phyloP scores from a whole-genome alignment of 1,284 basidiomycete species.

The Ustilago xerochloae region DNA sequence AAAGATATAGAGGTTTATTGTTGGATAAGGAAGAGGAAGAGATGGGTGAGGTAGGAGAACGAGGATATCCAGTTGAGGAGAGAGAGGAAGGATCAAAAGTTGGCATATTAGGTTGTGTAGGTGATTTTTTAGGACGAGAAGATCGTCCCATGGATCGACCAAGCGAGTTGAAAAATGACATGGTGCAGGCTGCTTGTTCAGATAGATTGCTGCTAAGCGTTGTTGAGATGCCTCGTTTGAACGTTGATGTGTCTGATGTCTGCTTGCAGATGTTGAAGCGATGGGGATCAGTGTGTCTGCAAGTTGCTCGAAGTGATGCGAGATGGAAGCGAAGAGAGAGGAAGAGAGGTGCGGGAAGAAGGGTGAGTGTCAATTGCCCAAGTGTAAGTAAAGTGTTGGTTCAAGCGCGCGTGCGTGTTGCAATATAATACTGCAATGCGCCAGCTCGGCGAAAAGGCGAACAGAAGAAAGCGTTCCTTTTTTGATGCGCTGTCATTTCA shows the following conservation, averaged over 20 bases:
- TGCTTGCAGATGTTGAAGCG: too few species aligned
- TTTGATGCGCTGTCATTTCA: slow-evolving; percentile 13
- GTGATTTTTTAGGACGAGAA: slow-evolving; percentile 58
- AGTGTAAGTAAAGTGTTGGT: not conserved
- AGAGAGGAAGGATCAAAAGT: slow-evolving; percentile 42
- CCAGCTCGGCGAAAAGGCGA: not conserved
- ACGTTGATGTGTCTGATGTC: too few species aligned
- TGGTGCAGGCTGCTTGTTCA: slow-evolving; percentile 3
- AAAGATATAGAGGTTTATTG: slow-evolving; percentile 66
- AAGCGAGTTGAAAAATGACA: slow-evolving; percentile 64
- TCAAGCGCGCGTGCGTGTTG: too few species aligned
- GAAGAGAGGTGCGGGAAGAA: too few species aligned
- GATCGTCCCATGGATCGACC: slow-evolving; percentile 65
- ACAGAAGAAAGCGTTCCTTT: not conserved
- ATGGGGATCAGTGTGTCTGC: too few species aligned
- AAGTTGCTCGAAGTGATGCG: too few species aligned
- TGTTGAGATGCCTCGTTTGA: too few species aligned
- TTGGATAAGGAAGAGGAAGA: slow-evolving; percentile 18
- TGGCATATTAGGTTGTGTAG: slow-evolving; percentile 51
- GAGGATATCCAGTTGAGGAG: slow-evolving; percentile 14
- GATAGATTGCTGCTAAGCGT: too few species aligned
- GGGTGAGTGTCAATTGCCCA: not conserved
- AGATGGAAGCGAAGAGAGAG: too few species aligned
- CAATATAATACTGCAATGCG: not conserved
- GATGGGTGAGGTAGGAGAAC: slow-evolving; percentile 29